phyloP scores from a whole-genome alignment of 352 stramenopile genomes.

The Thalassiosira mediterranea region DNA sequence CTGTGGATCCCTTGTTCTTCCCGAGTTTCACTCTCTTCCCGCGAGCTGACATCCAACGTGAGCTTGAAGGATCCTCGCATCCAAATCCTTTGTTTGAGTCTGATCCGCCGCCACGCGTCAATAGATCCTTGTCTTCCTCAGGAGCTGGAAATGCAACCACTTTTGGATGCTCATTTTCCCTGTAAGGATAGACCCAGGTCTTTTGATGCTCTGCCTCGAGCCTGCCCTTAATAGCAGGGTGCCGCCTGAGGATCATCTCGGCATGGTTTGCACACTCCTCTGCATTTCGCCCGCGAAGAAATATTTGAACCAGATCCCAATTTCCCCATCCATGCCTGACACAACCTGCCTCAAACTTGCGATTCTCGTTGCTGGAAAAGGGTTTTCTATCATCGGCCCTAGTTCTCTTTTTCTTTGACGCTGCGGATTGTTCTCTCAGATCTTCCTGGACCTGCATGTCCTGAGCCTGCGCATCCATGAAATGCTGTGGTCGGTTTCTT shows the following conservation, averaged over 20 bases:
- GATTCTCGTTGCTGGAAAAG: constrained; percentile 7
- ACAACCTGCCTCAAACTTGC: constrained; percentile 6
- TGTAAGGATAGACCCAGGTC: constrained; percentile 1
- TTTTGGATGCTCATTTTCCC: background rate
- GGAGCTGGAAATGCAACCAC: background rate
- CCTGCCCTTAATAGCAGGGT: constrained; percentile 2
- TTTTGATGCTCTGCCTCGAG: background rate
- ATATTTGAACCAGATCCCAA: constrained; percentile 5
- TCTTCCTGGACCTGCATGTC: background rate
- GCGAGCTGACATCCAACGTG: too few species aligned
- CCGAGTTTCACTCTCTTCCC: too few species aligned
- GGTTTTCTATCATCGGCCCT: background rate
- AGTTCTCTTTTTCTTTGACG: constrained; percentile 2
- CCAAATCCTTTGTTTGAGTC: background rate
- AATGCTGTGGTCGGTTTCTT: background rate
- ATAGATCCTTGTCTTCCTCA: background rate
- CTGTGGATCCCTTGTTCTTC: too few species aligned
- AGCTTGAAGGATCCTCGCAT: background rate
- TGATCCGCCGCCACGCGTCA: too few species aligned
- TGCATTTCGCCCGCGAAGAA: background rate
- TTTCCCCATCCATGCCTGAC: constrained; percentile 3
- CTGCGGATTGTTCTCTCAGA: background rate
- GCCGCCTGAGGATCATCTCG: background rate
- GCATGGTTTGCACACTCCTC: constrained; percentile 4
- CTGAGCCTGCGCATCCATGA: background rate